Conservation (phyloP, 495 filamentous ascomycete genomes). For the Cercophora scortea region DNA sequence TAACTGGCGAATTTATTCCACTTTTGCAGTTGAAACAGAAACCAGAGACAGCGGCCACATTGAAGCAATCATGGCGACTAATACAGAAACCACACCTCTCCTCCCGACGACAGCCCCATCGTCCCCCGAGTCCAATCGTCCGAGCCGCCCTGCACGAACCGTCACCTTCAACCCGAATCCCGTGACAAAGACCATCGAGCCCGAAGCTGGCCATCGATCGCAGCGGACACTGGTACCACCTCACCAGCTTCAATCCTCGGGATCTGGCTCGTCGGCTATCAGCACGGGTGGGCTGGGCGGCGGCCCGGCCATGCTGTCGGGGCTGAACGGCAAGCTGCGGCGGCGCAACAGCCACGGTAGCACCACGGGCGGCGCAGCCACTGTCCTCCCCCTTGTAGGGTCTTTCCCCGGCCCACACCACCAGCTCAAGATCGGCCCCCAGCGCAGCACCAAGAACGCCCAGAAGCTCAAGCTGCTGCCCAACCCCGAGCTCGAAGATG, state of each 20-base stretch:
- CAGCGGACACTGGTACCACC: slow-evolving; percentile 2
- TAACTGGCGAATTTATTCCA: too few species aligned
- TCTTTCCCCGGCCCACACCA: slow-evolving; percentile 25
- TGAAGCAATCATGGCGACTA: slow-evolving; percentile 1
- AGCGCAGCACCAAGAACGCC: slow-evolving; percentile 87
- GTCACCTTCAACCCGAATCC: slow-evolving; percentile 46
- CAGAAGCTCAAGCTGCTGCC: slow-evolving; percentile 95
- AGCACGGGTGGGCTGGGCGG: slow-evolving; percentile 22
- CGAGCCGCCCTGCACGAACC: slow-evolving; percentile 28
- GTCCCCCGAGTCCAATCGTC: slow-evolving; percentile 26
- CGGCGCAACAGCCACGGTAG: slow-evolving; percentile 71
- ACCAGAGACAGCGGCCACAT: too few species aligned
- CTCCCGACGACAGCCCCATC: slow-evolving; percentile 16
- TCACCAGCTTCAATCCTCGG: background rate
- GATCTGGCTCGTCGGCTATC: slow-evolving; percentile 12
- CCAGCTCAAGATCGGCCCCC: slow-evolving; percentile 80
- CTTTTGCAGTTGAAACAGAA: too few species aligned
- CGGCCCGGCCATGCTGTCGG: slow-evolving; percentile 65
- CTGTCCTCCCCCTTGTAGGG: slow-evolving; percentile 42
- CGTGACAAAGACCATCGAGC: slow-evolving; percentile 41
- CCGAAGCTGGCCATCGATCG: slow-evolving; percentile 22
- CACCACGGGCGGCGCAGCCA: slow-evolving; percentile 1
- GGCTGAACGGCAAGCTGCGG: slow-evolving; percentile 79
- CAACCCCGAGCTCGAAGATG: slow-evolving; percentile 75
- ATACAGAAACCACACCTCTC: slow-evolving; percentile 28